A percentile compares a stretch with the other conserved stretches of the same genome.
Conservation (phyloP, 2,329 filamentous ascomycete species). For the Alternaria arborescens region DNA sequence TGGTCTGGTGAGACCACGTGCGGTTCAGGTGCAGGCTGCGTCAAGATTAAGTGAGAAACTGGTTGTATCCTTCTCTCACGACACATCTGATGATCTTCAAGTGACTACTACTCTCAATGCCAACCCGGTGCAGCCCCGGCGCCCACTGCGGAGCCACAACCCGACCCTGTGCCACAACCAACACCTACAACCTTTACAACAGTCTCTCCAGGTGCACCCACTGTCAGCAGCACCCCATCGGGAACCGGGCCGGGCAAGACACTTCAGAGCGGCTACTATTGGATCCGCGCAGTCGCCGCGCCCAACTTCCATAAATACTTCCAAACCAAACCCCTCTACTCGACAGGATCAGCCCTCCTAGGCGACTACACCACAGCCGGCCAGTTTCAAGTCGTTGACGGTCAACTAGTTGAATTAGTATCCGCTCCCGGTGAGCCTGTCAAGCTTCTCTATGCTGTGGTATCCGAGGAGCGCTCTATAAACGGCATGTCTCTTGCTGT, state of each 20-base stretch:
- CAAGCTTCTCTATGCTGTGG: slow-evolving; percentile 48
- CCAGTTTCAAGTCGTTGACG: slow-evolving; percentile 65
- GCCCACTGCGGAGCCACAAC: slow-evolving; percentile 18
- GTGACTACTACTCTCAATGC: slow-evolving; percentile 53
- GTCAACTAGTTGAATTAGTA: slow-evolving; percentile 65
- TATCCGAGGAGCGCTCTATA: slow-evolving; percentile 37
- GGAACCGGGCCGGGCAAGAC: slow-evolving; percentile 55
- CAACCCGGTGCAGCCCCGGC: slow-evolving; percentile 46
- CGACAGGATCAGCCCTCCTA: slow-evolving; percentile 61
- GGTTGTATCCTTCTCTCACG: not conserved
- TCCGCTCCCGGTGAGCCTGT: slow-evolving; percentile 58
- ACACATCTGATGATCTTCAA: slow-evolving; percentile 21
- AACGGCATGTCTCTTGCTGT: slow-evolving; percentile 57
- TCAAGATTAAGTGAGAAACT: slow-evolving; percentile 39
- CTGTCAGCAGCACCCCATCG: slow-evolving; percentile 33
- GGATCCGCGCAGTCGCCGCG: slow-evolving; percentile 65
- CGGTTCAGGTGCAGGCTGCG: slow-evolving; percentile 37
- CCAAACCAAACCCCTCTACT: slow-evolving; percentile 47
- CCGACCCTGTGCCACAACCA: slow-evolving; percentile 15
- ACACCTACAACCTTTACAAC: slow-evolving; percentile 21
- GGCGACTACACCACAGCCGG: slow-evolving; percentile 63
- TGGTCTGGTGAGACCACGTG: slow-evolving; percentile 41
- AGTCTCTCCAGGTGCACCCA: slow-evolving; percentile 22
- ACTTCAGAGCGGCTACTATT: slow-evolving; percentile 62
- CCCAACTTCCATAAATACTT: slow-evolving; percentile 63